Percentiles rank a stretch among this genome's conserved stretches.
These are phyloP conservation scores for Yueomyces sinensis DNA, from an alignment of 805 yeast genomes.

Conservation along the genomic window DNA sequence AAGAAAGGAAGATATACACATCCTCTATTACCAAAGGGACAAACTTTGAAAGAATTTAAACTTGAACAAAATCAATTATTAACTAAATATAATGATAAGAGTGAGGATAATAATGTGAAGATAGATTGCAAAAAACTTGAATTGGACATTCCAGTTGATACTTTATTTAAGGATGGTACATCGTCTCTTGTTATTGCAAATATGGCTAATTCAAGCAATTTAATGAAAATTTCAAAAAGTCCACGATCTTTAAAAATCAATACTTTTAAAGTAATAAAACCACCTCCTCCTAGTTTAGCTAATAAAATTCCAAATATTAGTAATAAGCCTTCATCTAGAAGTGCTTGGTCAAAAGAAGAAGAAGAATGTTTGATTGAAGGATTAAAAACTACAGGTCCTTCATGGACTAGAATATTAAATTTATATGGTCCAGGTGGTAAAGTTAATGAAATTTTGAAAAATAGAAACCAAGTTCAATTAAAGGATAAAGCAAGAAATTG, in stretches of 20 bases:
- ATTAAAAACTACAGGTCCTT: conserved; percentile 70
- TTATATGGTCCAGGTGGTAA: conserved; percentile 92
- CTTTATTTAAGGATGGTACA: too few species aligned
- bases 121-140: too few species aligned
- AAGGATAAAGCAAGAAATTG: conserved; percentile 96
- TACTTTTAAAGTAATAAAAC: too few species aligned
- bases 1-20: conserved; percentile 28
- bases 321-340: conserved; percentile 1
- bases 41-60: not conserved
- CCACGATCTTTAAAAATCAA: too few species aligned
- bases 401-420: conserved; percentile 85
- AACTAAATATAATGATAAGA: too few species aligned
- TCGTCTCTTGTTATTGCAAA: too few species aligned
- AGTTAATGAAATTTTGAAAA: conserved; percentile 68
- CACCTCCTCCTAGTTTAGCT: not conserved
- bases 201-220: too few species aligned
- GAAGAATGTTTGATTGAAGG: conserved; percentile 78
- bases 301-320: not conserved
- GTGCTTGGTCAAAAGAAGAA: conserved; percentile 72
- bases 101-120: too few species aligned
- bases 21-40: conserved; percentile 6
- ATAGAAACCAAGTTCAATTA: conserved; percentile 80
- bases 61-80: too few species aligned
- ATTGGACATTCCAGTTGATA: too few species aligned
- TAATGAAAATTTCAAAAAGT: too few species aligned